Evolutionary conservation across 1,284 basidiomycete genomes (phyloP), one percentile per base, ranked within the genome.

Genomic region (Cystobasidiaceae sp.): DNA sequence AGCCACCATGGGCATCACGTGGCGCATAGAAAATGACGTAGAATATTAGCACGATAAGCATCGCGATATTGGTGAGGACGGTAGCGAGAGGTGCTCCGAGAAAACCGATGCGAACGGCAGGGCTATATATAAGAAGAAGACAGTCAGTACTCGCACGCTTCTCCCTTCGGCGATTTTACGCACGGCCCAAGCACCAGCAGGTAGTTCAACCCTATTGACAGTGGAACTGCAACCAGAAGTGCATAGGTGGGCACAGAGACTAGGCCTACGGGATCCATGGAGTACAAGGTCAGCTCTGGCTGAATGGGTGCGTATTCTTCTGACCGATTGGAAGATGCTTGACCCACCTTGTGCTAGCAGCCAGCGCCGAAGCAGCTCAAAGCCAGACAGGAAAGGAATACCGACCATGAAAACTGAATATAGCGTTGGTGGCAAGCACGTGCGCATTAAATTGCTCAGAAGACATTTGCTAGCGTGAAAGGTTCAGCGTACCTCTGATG

Each of bases 61-160:
- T 61, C n/a, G 43, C 32, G n/a, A 61, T 27, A 15, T 50, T 34
- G 19, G 59, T 61, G 25, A 61, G 34, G 33, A 61, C 33, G 21
- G 33, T 51, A 19, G 59, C 59, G 11, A 61, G n/a, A 6, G 59
- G 59, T 3, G 59, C 59, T 8, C 59, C 59, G 7, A 61, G 32
- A 15, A 61, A 61, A 0, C 59, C 59, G 11, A 61, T 23, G 19
- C 59, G 44, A 30, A 61, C 21, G 32, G 34, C 4, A 15, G 27
- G 17, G n/a, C 46, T 49, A 34, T 25, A n/a, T n/a, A n/a, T n/a
- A n/a, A n/a, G n/a, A n/a, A n/a, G 33, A 43, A 23, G 33, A 54
- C 23, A 3, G 41, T n/a, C n/a, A n/a, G n/a, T n/a, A n/a, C n/a
- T n/a, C n/a, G 30, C 17, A 33, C 17, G 19, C n/a, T 21, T 21